Evolutionary conservation across 23 red algal species (phyloP).

Genomic region (Gracilaria caudata): DNA sequence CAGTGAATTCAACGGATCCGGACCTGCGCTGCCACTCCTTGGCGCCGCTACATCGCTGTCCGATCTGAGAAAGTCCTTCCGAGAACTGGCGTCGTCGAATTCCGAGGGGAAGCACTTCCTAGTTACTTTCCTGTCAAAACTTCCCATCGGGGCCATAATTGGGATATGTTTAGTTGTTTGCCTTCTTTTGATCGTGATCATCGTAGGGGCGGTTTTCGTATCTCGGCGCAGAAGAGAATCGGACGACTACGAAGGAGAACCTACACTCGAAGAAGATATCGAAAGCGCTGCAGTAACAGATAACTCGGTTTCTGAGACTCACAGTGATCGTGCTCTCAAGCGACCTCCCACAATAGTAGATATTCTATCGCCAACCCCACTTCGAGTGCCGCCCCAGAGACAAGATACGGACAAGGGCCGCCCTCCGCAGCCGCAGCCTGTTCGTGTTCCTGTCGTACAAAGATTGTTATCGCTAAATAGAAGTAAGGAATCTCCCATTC

Average conservation of each 20-base stretch:
- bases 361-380: slow-evolving; percentile 6
- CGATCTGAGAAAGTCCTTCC: slow-evolving; percentile 20
- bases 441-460: slow-evolving; percentile 22
- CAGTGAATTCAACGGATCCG: not conserved
- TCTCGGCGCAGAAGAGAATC: not conserved
- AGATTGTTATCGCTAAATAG: slow-evolving; percentile 27
- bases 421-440: not conserved
- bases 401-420: slow-evolving; percentile 3
- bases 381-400: not conserved
- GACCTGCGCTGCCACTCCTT: slow-evolving; percentile 7
- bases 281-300: not conserved
- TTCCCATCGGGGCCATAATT: slow-evolving; percentile 1
- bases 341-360: not conserved
- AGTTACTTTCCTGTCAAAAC: not conserved
- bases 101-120: not conserved
- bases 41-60: not conserved
- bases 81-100: not conserved
- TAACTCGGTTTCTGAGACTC: not conserved
- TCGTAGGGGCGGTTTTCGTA: not conserved
- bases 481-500: slow-evolving; percentile 11
- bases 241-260: not conserved
- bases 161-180: slow-evolving; percentile 5
- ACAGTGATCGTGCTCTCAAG: not conserved
- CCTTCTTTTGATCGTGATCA: not conserved
- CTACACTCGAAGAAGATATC: slow-evolving; percentile 2